phyloP scores from a whole-genome alignment of 176 grass and related monocot species.

The Areca catechu region DNA sequence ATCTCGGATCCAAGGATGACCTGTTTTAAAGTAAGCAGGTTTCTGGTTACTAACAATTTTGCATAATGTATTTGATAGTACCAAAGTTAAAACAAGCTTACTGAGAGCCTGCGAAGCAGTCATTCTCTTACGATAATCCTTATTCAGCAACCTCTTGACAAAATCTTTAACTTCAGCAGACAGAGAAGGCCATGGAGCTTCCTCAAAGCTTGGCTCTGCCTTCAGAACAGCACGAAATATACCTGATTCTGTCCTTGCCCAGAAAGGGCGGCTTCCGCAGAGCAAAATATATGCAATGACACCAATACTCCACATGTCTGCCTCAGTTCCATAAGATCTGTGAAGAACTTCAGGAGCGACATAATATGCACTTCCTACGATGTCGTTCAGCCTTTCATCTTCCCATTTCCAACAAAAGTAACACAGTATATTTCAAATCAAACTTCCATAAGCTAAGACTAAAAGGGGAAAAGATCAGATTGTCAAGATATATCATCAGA shows the following conservation, averaged over 20 bases:
- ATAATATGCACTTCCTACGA: conserved; percentile 97
- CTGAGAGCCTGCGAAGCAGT: conserved; percentile 79
- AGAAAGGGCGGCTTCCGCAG: conserved; percentile 87
- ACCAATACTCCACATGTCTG: conserved; percentile 97
- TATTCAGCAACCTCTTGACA: conserved; percentile 67
- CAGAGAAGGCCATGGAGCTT: conserved; percentile 69
- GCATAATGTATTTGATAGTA: not conserved
- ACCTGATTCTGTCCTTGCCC: conserved; percentile 74
- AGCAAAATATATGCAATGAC: conserved; percentile 92
- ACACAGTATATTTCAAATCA: not conserved
- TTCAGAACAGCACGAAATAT: conserved; percentile 87
- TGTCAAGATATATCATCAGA: conserved; percentile 4
- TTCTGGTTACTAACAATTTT: not conserved
- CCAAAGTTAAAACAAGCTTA: conserved; percentile 15
- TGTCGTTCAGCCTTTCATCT: conserved; percentile 94
- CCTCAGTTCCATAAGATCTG: conserved; percentile 78
- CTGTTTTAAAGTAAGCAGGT: conserved; percentile 19
- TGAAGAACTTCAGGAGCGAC: conserved; percentile 91
- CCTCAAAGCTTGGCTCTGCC: conserved; percentile 79
- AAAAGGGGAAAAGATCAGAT: conserved; percentile 1
- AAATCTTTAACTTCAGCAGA: conserved; percentile 70
- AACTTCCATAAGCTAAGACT: not conserved
- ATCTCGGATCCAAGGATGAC: conserved; percentile 46
- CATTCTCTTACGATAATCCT: conserved; percentile 96
- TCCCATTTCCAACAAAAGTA: conserved; percentile 17